phyloP scores from a whole-genome alignment of 2,329 filamentous ascomycete species.

The Colletotrichum zoysiae region DNA sequence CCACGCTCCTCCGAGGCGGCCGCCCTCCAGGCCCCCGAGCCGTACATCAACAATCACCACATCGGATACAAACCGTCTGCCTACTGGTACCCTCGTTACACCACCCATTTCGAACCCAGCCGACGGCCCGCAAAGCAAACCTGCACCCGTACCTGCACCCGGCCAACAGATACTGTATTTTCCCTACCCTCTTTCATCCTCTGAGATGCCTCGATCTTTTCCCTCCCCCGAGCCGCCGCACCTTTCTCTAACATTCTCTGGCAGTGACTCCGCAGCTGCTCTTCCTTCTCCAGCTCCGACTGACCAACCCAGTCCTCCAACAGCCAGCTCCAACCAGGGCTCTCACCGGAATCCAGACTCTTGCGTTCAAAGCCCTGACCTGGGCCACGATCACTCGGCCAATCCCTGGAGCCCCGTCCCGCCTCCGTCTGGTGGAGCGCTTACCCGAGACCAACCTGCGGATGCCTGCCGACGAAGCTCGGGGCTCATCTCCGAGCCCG shows the following conservation, averaged over 20 bases:
- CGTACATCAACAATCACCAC: background rate
- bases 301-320: slow-evolving; percentile 67
- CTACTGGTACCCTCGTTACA: background rate
- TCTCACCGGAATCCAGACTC: slow-evolving; percentile 53
- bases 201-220: background rate
- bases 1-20: background rate
- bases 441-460: background rate
- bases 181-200: slow-evolving; percentile 11
- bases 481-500: background rate
- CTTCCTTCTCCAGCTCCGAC: slow-evolving; percentile 74
- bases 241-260: slow-evolving; percentile 6
- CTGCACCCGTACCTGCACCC: background rate
- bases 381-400: background rate
- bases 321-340: slow-evolving; percentile 45
- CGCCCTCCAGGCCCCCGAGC: background rate
- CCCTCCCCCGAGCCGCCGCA: background rate
- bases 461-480: background rate
- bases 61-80: background rate
- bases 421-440: background rate
- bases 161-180: slow-evolving; percentile 21
- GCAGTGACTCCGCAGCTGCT: slow-evolving; percentile 48
- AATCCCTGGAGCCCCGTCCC: background rate
- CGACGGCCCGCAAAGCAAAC: slow-evolving; percentile 4
- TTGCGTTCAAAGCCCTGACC: slow-evolving; percentile 4
- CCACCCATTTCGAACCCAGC: background rate